Percentiles rank a stretch among this genome's conserved stretches.
phyloP scores from a whole-genome alignment of 2,329 filamentous ascomycete genomes.

The Chrysosporium queenslandicum region DNA sequence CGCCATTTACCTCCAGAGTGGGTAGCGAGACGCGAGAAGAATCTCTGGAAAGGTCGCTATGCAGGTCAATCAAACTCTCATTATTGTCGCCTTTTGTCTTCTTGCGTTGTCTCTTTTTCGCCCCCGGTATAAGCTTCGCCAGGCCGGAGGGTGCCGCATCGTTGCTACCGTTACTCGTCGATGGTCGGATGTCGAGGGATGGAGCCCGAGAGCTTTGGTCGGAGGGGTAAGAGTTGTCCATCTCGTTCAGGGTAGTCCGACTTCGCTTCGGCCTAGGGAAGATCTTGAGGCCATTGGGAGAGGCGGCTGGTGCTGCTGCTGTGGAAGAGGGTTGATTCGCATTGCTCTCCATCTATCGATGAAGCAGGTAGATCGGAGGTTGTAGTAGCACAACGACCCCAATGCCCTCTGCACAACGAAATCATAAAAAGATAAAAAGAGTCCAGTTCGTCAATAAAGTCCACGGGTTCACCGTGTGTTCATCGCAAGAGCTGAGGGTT shows the following conservation, averaged over 20 bases:
- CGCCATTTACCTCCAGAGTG: conserved; percentile 23
- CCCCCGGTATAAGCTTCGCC: conserved; percentile 41
- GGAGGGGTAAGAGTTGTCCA: conserved; percentile 26
- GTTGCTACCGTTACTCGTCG: conserved; percentile 29
- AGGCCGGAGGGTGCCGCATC: conserved; percentile 38
- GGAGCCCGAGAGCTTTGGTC: conserved; percentile 21
- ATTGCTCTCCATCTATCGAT: conserved; percentile 27
- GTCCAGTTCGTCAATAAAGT: not conserved
- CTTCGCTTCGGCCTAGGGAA: conserved; percentile 30
- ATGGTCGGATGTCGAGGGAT: conserved; percentile 31
- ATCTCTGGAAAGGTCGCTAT: conserved; percentile 8
- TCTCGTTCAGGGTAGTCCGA: conserved; percentile 29
- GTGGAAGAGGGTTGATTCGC: conserved; percentile 22
- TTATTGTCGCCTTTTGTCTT: conserved; percentile 24
- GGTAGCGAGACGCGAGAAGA: conserved; percentile 12
- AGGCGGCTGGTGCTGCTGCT: too few species aligned
- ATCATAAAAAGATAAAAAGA: not conserved
- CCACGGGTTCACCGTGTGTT: not conserved
- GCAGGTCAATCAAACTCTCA: not conserved
- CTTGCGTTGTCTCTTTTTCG: conserved; percentile 34
- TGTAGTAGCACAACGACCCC: not conserved
- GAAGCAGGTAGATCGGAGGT: not conserved
- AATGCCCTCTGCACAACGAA: not conserved
- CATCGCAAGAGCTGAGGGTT: not conserved
- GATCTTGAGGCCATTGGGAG: conserved; percentile 29